Percentiles rank a stretch among this genome's conserved stretches.
phyloP scores from a whole-genome alignment of 305 asterid species.

The Vinca major region DNA sequence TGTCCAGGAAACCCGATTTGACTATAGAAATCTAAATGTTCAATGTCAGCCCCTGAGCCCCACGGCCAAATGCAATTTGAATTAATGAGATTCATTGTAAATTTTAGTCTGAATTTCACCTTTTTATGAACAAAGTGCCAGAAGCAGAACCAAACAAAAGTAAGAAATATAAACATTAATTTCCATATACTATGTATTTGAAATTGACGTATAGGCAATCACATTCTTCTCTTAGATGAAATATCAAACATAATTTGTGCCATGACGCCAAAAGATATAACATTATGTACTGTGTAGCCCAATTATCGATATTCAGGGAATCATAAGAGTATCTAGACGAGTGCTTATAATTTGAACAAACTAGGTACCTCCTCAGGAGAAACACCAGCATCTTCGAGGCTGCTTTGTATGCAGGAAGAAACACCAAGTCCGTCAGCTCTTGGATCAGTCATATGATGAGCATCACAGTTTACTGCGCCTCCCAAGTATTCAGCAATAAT shows the following conservation, averaged over 20 bases:
- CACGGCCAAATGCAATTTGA: background rate
- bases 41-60: constrained; percentile 8
- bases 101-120: background rate
- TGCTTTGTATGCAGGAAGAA: constrained; percentile 51
- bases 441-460: constrained; percentile 78
- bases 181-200: background rate
- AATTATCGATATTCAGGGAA: background rate
- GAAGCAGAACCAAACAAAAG: background rate
- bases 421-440: constrained; percentile 68
- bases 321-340: background rate
- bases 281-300: background rate
- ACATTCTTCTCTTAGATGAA: background rate
- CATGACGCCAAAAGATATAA: background rate
- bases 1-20: background rate
- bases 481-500: constrained; percentile 53
- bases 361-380: constrained; percentile 58
- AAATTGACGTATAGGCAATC: background rate
- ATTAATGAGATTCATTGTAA: background rate
- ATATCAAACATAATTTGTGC: background rate
- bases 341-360: background rate
- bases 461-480: constrained; percentile 62
- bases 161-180: background rate
- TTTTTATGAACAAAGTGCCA: background rate
- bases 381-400: constrained; percentile 57
- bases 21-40: too few species aligned